Conservation (phyloP, 495 filamentous ascomycete genomes). For the Penicillium egyptiacum region DNA sequence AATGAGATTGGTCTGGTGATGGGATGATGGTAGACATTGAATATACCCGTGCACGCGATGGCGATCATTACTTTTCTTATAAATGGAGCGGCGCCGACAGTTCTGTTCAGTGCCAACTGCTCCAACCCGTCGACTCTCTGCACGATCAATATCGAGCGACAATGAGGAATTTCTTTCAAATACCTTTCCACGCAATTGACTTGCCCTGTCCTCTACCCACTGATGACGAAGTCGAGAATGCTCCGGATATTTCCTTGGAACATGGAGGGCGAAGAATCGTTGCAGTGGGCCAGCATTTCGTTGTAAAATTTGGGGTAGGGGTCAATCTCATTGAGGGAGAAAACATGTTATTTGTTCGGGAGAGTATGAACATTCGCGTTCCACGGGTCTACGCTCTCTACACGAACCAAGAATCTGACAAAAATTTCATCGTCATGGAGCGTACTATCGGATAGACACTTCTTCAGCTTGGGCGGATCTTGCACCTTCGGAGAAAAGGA, state of each 20-base stretch:
- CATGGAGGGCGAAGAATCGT: slow-evolving; percentile 29
- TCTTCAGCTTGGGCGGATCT: slow-evolving; percentile 31
- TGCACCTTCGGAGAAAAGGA: slow-evolving; percentile 29
- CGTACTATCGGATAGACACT: slow-evolving; percentile 36
- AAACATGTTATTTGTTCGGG: slow-evolving; percentile 40
- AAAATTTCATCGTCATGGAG: slow-evolving; percentile 43
- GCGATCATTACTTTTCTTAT: too few species aligned
- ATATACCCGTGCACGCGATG: too few species aligned
- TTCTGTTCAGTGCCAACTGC: too few species aligned
- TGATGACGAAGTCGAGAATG: slow-evolving; percentile 27
- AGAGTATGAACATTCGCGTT: slow-evolving; percentile 32
- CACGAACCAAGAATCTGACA: slow-evolving; percentile 21
- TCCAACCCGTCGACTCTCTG: too few species aligned
- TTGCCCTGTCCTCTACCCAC: slow-evolving; percentile 31
- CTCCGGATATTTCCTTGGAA: slow-evolving; percentile 21
- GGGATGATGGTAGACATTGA: too few species aligned
- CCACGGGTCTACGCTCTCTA: slow-evolving; percentile 41
- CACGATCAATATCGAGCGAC: too few species aligned
- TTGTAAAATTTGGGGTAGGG: slow-evolving; percentile 39
- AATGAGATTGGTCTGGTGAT: too few species aligned
- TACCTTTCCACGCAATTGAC: slow-evolving; percentile 18
- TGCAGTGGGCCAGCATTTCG: slow-evolving; percentile 32
- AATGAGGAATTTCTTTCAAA: slow-evolving; percentile 10
- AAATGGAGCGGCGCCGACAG: too few species aligned
- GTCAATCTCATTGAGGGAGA: slow-evolving; percentile 37